A percentile compares a stretch with the other conserved stretches of the same genome.
Evolutionary conservation across 1,284 basidiomycete genomes (phyloP).

Genomic region (Tylopilus orsonianus): DNA sequence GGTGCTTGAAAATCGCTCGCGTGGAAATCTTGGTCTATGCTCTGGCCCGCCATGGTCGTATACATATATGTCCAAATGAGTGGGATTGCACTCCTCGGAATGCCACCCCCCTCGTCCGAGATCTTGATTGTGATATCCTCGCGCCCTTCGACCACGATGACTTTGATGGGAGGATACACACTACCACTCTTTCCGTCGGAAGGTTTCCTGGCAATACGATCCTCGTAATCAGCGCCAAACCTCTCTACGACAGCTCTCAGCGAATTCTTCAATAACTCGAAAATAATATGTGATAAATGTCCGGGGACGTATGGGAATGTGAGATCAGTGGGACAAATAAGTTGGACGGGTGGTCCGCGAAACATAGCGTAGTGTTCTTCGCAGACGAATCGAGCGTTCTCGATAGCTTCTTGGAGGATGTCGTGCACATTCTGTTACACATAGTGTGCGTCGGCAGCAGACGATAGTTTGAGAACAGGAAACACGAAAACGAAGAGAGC

Average conservation of each 20-base stretch:
- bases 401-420: slow-evolving; percentile 97
- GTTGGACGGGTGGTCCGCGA: slow-evolving; percentile 94
- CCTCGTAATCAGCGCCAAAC: slow-evolving; percentile 82
- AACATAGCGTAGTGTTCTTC: slow-evolving; percentile 98
- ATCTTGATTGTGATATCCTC: slow-evolving; percentile 99
- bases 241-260: slow-evolving; percentile 95
- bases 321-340: slow-evolving; percentile 89
- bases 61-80: slow-evolving; percentile 99
- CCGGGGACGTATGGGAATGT: slow-evolving; percentile 96
- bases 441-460: not conserved
- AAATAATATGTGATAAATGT: slow-evolving; percentile 94
- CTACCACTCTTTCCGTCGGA: not conserved
- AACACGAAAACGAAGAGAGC: slow-evolving; percentile 4
- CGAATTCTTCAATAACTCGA: slow-evolving; percentile 99
- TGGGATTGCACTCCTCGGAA: slow-evolving; percentile 89
- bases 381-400: slow-evolving; percentile 97
- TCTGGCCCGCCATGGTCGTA: slow-evolving; percentile 93
- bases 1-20: slow-evolving; percentile 96
- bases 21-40: slow-evolving; percentile 82
- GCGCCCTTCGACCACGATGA: slow-evolving; percentile 92
- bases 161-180: slow-evolving; percentile 90
- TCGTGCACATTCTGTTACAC: slow-evolving; percentile 81
- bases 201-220: slow-evolving; percentile 29
- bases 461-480: slow-evolving; percentile 5
- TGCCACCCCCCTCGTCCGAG: slow-evolving; percentile 94